phyloP scores from a whole-genome alignment of 2,329 filamentous ascomycete species.

The Aspergillus floridensis region DNA sequence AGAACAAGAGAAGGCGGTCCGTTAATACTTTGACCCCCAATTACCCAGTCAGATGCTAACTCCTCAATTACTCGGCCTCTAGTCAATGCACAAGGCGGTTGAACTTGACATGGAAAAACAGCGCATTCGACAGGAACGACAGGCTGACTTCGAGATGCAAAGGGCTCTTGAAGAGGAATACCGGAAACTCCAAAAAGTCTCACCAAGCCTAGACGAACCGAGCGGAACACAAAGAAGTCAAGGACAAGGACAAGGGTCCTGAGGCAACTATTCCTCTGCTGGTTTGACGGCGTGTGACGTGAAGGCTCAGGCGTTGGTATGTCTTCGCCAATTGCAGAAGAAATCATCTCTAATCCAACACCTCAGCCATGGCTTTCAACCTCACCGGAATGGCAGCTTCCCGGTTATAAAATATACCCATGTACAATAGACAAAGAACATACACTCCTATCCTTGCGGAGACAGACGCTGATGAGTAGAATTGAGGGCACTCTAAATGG shows the following conservation, averaged over 20 bases:
- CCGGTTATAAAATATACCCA: slow-evolving; percentile 18
- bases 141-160: slow-evolving; percentile 94
- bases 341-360: neutral
- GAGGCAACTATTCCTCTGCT: slow-evolving; percentile 4
- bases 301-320: neutral
- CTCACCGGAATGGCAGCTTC: neutral
- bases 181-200: slow-evolving; percentile 79
- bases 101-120: slow-evolving; percentile 94
- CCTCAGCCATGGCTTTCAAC: neutral
- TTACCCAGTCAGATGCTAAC: neutral
- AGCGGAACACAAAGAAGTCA: slow-evolving; percentile 20
- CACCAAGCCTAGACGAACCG: slow-evolving; percentile 42
- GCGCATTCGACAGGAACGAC: slow-evolving; percentile 81
- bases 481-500: neutral
- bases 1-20: slow-evolving; percentile 74
- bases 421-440: slow-evolving; percentile 17
- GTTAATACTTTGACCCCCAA: slow-evolving; percentile 31
- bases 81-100: slow-evolving; percentile 94
- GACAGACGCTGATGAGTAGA: neutral
- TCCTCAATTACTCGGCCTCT: slow-evolving; percentile 8
- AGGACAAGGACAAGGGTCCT: slow-evolving; percentile 24
- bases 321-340: neutral
- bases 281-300: neutral
- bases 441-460: slow-evolving; percentile 3
- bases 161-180: slow-evolving; percentile 82